Base-by-base conservation (phyloP, 768 basidiomycete species). In the Aureoboletus auriporus region DNA sequence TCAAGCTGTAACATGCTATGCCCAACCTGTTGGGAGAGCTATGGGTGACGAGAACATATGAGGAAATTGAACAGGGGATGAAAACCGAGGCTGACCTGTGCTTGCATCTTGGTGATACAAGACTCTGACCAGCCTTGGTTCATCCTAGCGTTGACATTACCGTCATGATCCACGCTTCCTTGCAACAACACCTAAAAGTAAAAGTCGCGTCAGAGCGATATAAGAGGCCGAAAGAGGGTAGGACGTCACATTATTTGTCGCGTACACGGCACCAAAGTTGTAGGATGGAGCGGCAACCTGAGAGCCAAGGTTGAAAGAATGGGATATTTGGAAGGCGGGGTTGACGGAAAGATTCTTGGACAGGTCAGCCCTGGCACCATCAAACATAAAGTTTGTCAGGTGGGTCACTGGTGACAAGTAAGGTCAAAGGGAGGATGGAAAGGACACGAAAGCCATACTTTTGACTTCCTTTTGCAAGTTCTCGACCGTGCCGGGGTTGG, bases 261-360 rank as follows among this genome's bases (percentile, higher is more conserved):
- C 93, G 70, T 86, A 97, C 43, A 96, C 80, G 9, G 93, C 92
- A 49, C 88, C 90, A 64, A 98, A 97, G 69, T 92, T 93, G 71
- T 99, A 99, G 28, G 86, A 87, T 12, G 95, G 79, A 1, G 91
- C 80, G 0, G 76, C 69, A n/a, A 84, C 80, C 67, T 89, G 86
- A 16, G 91, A 92, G 16, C 92, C 96, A 49, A 97, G 74, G 50
- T 84, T 77, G 72, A 99, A 97, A 20, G 93, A 89, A 69, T 99
- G 96, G 52, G 93, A 94, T 59, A 97, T 88, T 75, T 98, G 95
- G 80, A 98, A 98, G 43, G 89, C 82, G n/a, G 96, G 96, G 67
- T 83, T 90, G 67, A 87, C 78, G 27, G 93, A 95, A 58, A 98
- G 76, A 58, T 80, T 86, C 73, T 98, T 99, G 41, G 90, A 87